Base-by-base conservation (phyloP, 331 rosid genomes). In the Rosa hybrid region DNA sequence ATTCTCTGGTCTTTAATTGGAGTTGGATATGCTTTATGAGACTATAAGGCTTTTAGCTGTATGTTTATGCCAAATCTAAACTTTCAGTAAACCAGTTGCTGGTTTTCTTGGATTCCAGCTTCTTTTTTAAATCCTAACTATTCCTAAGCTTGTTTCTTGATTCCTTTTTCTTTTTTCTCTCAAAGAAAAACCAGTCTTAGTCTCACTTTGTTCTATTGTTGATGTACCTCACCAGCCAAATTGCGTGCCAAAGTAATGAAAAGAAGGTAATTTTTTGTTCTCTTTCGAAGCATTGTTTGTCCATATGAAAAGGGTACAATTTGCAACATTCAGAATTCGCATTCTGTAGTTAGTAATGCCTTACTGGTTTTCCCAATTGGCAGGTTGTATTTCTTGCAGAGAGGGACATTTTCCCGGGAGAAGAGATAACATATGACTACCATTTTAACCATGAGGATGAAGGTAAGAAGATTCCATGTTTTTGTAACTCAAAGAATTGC, bases 381-480 rank as follows among this genome's bases (percentile, higher is more conserved):
- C 78, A 91, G 93, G 96, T 91, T 71, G 86, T 88, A 69, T 91
- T 91, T 80, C 85, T 91, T 21, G 93, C 96, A 0, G 89, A 83
- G 83, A 84, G 96, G 77, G 94, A 91, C 81, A 89, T 88, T 62
- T 85, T 85, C 73, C 90, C 96, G 4, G 96, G 96, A 49, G 97
- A 90, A 81, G 97, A 91, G 88, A 86, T 91, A 41, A 90, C 94
- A 1, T 91, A 90, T 12, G 92, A 91, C 83, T 90, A 91, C 83
- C 89, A 88, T 71, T 91, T 89, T 30, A 91, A 85, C 87, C 86
- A 85, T n/a, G 96, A 91, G 78, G 96, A 89, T 51, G 93, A 91
- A 85, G 96, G 93, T 78, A 90, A 88, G 87, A 90, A 88, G 88
- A 85, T 91, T 64, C 92, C 91, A 12, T 91, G 96, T 79, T 89